Evolutionary conservation across 2,329 filamentous ascomycete genomes (phyloP), one percentile per base, ranked within the genome.

Genomic region (Aspergillus arachidicola): DNA sequence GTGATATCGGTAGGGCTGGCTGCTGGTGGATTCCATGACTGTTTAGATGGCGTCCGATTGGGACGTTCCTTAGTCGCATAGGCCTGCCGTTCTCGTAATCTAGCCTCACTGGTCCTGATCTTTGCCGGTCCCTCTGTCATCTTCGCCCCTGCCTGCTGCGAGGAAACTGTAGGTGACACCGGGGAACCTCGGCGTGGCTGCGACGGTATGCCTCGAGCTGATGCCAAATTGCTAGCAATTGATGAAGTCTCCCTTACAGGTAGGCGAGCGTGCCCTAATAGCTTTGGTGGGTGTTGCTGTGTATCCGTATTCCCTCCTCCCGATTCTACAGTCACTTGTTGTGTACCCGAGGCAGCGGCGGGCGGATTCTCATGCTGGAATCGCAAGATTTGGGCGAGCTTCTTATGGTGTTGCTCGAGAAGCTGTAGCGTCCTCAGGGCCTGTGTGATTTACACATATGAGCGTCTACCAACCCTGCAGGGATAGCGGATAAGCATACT

Each of bases 201-300:
- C 4, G 81, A 76, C 2, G 84, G 84, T 48, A 96, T 96, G 21
- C 93, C 93, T 67, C 93, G 86, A 36, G 93, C 93, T 16, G 92
- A 93, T 16, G 93, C 93, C 50, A 97, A 81, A 72, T 96, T 96
- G 78, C 88, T 96, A 30, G 92, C 93, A 65, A 97, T 96, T 1
- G 93, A 96, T 0, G 92, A 92, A 3, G 89, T 87, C 62, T 94
- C 90, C 62, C 92, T 87, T 30, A 87, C 83, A 2, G 76, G 87
- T 74, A 81, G 70, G 61, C 85, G 80, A 66, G 78, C 76, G 10
- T 76, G 61, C 64, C 74, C 64, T 2, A 76, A 68, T 34, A 82
- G 76, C 64, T 69, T 80, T 63, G 72, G 82, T 59, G 71, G 79
- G 61, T 76, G 76, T 56, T 76, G 72, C 23, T 73, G 72, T 12